Base-by-base conservation (phyloP, 306 rosid genomes). In the Prunus campanulata region DNA sequence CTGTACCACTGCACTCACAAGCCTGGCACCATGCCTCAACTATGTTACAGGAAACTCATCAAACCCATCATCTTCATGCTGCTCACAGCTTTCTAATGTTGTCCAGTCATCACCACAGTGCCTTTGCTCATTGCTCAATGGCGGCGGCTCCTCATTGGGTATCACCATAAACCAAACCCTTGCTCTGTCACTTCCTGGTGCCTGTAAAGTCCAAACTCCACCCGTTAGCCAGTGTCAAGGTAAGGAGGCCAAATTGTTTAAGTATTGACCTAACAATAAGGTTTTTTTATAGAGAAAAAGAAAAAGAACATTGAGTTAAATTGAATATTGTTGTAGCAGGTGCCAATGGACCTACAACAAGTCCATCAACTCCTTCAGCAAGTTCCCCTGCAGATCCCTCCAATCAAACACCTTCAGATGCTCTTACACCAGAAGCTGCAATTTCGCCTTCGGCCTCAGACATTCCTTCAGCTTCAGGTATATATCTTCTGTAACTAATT, bases 21-120 rank as follows among this genome's bases (percentile, higher is more conserved):
- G 74, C 79, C 57, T 91, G 60, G 77, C 85, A 12, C 86, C 94
- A 13, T 89, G 97, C 83, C 83, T 89, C 47, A 88, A 69, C 83
- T 91, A 84, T 76, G 46, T 89, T 25, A 87, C 85, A 14, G 97
- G 97, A 49, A 89, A 78, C 63, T 82, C 92, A 11, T 78, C 91
- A 25, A 78, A 77, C 14, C 97, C 97, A 7, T 87, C 97, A 6
- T 14, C 90, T 81, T 60, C 87, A 65, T 91, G 97, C 76, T 91
- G 97, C 86, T 84, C 92, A 18, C 86, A 81, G 77, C 97, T 91
- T 78, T 75, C 87, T 16, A 83, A 51, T 8, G 91, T 89, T 2
- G 91, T 88, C 27, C 88, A 87, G 35, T 80, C 94, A 61, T 89
- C 94, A 6, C 94, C 97, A 20, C 86, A 78, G 79, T 89, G 97